A percentile compares a stretch with the other conserved stretches of the same genome.
Conservation (phyloP, 2,329 filamentous ascomycete genomes). For the Pseudocercospora musae region DNA sequence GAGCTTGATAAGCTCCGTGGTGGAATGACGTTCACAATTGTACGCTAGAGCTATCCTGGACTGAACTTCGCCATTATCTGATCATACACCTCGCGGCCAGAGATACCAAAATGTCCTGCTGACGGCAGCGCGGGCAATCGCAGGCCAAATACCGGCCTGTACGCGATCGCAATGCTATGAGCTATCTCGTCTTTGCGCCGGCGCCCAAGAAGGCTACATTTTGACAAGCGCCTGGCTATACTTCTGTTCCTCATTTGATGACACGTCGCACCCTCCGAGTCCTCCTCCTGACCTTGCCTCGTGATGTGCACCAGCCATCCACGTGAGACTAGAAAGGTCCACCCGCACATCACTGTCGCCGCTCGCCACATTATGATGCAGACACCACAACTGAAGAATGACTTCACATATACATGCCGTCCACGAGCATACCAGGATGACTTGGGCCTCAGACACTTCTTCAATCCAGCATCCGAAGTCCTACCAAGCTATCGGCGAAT, state of each 20-base stretch:
- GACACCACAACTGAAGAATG: neutral
- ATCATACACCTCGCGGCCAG: neutral
- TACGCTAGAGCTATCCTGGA: no score
- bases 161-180: neutral
- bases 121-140: neutral
- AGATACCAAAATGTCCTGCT: neutral
- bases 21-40: neutral
- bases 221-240: no score
- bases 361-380: constrained; percentile 8
- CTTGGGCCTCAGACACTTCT: neutral
- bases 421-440: constrained; percentile 8
- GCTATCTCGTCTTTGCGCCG: neutral
- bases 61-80: neutral
- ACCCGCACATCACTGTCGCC: neutral
- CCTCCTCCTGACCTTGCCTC: neutral
- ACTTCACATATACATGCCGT: constrained; percentile 3
- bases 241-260: no score
- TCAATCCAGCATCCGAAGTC: constrained; percentile 5
- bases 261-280: no score
- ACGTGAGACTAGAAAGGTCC: neutral
- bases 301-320: neutral
- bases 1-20: neutral
- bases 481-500: constrained; percentile 1
- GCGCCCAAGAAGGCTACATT: neutral
- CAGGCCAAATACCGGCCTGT: constrained; percentile 2